Base-by-base conservation (phyloP, 1,284 basidiomycete species). In the Cryptococcus depauperatus region DNA sequence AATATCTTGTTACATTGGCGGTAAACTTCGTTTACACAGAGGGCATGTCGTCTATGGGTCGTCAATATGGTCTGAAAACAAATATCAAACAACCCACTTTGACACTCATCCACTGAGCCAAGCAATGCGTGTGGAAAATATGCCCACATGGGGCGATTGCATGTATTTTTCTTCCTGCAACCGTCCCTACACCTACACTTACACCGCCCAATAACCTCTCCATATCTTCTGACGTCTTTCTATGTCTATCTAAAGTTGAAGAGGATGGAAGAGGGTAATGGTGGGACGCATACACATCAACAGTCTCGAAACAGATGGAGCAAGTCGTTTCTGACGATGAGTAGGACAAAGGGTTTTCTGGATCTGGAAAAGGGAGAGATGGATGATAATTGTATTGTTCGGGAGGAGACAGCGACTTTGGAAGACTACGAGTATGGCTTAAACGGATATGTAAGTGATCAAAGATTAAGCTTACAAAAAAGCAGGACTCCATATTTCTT, bases 271-370 rank as follows among this genome's bases (percentile, higher is more conserved):
- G 37, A 9, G 37, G 26, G 21, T 37, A n/a, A 25, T 16, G 37
- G 3, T 42, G 38, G 41, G 66, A 41, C 80, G 78, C n/a, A 80
- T 69, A 33, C 1, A 53, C 38, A 23, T 78, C 61, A 50, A 91
- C 90, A 7, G 80, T 77, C 50, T 92, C 88, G 85, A 91, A 89
- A 64, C 88, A 92, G 50, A 92, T 91, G 3, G 84, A 80, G 57
- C 88, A 92, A 58, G 90, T 85, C 5, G 83, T 85, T 14, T 89
- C 78, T n/a, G 52, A 80, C 46, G 25, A 45, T 49, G n/a, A n/a
- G 21, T 43, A 35, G 10, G 43, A 77, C 34, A 81, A 79, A 7
- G 81, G 79, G 5, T 82, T 76, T 66, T 89, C 85, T 0, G 81
- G 66, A 58, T 89, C 84, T 1, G 81, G 74, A 14, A 33, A 59